Base-by-base conservation (phyloP, 2,329 filamentous ascomycete species). In the Geosmithia flava region DNA sequence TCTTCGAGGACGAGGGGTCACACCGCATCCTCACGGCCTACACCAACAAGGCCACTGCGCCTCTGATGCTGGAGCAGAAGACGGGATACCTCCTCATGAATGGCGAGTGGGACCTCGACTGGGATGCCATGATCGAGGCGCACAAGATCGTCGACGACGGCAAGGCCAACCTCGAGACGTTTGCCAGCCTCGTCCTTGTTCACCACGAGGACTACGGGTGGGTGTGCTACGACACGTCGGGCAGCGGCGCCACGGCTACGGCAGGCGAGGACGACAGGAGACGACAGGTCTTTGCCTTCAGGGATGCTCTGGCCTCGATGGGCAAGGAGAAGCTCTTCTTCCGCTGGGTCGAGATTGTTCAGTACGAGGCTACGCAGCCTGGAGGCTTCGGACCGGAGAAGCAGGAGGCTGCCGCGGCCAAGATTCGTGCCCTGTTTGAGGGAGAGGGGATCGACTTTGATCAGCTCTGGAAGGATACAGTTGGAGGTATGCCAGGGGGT, bases 321-420 rank as follows among this genome's bases (percentile, higher is more conserved):
- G 88, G 85, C 42, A 95, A 95, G 66, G 90, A 95, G 63, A 81
- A 85, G 53, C 64, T 96, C 47, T 96, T 96, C 68, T 95, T 86
- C 68, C 80, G 84, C 48, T 95, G 89, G 88, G 86, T 95, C 45
- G 90, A 96, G 68, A 76, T 94, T 59, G 81, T 96, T 46, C 89
- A 96, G 66, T 94, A 81, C 58, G 89, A 95, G 66, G 83, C 86
- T 42, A 83, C 81, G 37, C 76, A 78, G 54, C 85, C 88, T 0
- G 87, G 83, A 17, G 87, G 86, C 0, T 94, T 95, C 59, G 85
- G 83, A 1, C 68, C 74, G 0, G 84, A 89, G 59, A 76, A 80
- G 58, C 88, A 95, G 65, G 71, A 78, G 49, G 76, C 72, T 42
- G 83, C 85, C 1, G 87, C 87, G 50, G 68, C 78, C 53, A 82